These are phyloP conservation scores for Cercophora sp. DNA, from an alignment of 495 filamentous ascomycete species.

Conservation along the genomic window DNA sequence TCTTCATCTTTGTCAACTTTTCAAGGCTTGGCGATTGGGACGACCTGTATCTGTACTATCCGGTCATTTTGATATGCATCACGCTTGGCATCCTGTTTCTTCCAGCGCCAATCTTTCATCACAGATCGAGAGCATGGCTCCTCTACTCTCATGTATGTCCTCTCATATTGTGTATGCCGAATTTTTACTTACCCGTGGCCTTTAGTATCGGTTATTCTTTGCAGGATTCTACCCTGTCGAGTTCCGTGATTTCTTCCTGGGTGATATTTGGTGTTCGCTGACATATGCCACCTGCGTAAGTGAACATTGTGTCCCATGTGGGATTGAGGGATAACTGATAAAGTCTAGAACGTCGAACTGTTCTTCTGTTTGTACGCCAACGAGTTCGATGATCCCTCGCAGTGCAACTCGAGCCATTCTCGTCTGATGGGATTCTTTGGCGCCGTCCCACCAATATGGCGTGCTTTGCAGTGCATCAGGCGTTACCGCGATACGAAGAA, in stretches of 20 bases:
- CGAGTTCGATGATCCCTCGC: constrained; percentile 62
- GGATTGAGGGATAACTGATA: no score
- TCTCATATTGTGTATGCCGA: no score
- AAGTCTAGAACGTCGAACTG: constrained; percentile 70
- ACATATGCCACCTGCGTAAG: constrained; percentile 85
- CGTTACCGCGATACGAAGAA: constrained; percentile 86
- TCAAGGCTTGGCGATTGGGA: constrained; percentile 53
- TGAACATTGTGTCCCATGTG: no score
- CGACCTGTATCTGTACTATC: constrained; percentile 78
- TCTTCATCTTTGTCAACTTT: constrained; percentile 88
- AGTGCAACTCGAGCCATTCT: constrained; percentile 85
- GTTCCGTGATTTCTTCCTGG: constrained; percentile 95
- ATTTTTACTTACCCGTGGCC: background rate
- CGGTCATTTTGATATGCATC: constrained; percentile 71
- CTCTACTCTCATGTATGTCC: constrained; percentile 78
- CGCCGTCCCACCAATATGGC: constrained; percentile 80
- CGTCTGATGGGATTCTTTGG: constrained; percentile 81
- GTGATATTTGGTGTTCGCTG: constrained; percentile 94
- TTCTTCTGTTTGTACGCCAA: constrained; percentile 92
- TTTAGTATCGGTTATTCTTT: constrained; percentile 76
- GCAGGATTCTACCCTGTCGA: constrained; percentile 90
- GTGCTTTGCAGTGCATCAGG: constrained; percentile 82
- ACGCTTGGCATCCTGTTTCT: constrained; percentile 66
- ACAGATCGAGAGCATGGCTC: constrained; percentile 76
- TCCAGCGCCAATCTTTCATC: constrained; percentile 68